phyloP scores from a whole-genome alignment of 116 monocot genomes.

The Dioscorea cayenensis region DNA sequence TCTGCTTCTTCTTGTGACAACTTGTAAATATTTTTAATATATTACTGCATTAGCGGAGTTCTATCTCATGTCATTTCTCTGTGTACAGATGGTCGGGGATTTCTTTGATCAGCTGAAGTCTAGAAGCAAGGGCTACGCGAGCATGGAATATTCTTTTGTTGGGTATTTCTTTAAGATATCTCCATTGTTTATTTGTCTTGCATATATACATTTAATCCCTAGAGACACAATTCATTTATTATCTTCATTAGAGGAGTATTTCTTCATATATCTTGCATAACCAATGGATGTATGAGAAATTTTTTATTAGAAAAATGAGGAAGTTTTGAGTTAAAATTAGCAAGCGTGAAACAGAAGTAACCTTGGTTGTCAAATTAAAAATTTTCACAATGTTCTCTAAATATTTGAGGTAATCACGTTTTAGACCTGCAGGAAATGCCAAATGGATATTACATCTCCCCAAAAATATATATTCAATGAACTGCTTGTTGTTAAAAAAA shows the following conservation, averaged over 20 bases:
- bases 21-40: neutral
- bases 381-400: too few relatives aligned
- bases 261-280: neutral
- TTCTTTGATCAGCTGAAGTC: constrained; percentile 98
- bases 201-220: neutral
- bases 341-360: too few relatives aligned
- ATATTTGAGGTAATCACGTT: too few relatives aligned
- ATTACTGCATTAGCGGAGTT: neutral
- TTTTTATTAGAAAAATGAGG: too few relatives aligned
- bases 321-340: too few relatives aligned
- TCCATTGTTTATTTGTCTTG: neutral
- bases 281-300: too few relatives aligned
- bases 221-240: neutral
- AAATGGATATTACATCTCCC: too few relatives aligned
- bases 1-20: neutral
- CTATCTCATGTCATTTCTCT: neutral
- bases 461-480: too few relatives aligned
- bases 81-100: constrained; percentile 90
- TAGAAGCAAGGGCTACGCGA: constrained; percentile 96
- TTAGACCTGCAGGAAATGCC: too few relatives aligned
- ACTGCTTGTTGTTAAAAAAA: too few relatives aligned
- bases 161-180: constrained; percentile 42
- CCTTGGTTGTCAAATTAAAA: too few relatives aligned
- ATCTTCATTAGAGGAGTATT: neutral
- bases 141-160: constrained; percentile 96